A percentile compares a stretch with the other conserved stretches of the same genome.
phyloP scores from a whole-genome alignment of 2,329 filamentous ascomycete species.

The Teratosphaeria viscida region DNA sequence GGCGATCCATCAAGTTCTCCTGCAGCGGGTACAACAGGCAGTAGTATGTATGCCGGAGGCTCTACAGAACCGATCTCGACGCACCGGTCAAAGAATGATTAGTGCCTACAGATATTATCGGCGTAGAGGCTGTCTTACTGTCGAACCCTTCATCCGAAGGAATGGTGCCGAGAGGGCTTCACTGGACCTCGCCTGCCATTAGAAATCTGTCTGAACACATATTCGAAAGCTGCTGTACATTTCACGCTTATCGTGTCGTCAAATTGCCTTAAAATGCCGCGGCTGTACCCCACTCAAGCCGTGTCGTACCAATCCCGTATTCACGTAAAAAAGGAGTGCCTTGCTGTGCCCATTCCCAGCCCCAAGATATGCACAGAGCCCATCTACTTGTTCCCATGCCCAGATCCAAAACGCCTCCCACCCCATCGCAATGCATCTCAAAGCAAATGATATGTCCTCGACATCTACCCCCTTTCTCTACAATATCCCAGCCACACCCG shows the following conservation, averaged over 20 bases:
- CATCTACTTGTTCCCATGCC: not conserved
- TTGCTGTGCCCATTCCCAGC: not conserved
- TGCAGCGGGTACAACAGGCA: too few species aligned
- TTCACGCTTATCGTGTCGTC: not conserved
- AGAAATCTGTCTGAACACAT: not conserved
- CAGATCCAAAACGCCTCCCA: not conserved
- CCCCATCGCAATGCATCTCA: not conserved
- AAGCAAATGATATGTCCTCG: not conserved
- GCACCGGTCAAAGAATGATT: too few species aligned
- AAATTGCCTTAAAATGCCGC: not conserved
- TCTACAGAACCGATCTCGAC: too few species aligned
- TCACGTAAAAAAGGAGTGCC: not conserved
- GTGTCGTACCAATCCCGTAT: not conserved
- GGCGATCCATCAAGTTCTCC: too few species aligned
- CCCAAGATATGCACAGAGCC: not conserved
- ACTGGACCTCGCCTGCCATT: not conserved
- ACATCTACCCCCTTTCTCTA: conserved; percentile 1
- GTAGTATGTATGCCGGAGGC: too few species aligned
- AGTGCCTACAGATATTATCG: too few species aligned
- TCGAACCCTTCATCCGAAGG: too few species aligned
- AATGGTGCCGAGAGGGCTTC: not conserved
- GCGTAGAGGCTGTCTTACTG: too few species aligned
- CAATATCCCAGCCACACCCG: conserved; percentile 33
- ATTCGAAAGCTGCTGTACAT: not conserved
- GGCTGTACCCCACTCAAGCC: not conserved